Evolutionary conservation across 73 alveolate species (phyloP).

Genomic region (Paramecium primaurelia): DNA sequence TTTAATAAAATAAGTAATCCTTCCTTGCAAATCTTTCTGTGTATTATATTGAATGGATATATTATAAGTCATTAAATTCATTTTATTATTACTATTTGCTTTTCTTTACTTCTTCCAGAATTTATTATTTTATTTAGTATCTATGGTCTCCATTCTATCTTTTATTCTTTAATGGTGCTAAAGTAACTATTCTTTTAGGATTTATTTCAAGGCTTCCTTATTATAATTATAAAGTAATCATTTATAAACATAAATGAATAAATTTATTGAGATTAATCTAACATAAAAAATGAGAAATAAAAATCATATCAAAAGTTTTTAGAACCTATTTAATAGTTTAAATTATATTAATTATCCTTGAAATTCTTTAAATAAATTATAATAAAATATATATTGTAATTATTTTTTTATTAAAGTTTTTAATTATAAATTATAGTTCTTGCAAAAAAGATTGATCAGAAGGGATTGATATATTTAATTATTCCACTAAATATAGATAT

Average conservation of each 20-base stretch:
- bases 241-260: neutral
- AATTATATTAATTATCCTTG: too few relatives aligned
- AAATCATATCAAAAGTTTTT: too few relatives aligned
- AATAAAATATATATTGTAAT: too few relatives aligned
- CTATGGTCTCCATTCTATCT: neutral
- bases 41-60: neutral
- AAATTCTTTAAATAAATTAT: too few relatives aligned
- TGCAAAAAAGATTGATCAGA: too few relatives aligned
- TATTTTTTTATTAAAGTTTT: too few relatives aligned
- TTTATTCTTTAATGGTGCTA: neutral
- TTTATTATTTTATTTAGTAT: neutral
- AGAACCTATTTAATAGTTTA: too few relatives aligned
- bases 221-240: neutral
- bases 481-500: too few relatives aligned
- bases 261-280: neutral
- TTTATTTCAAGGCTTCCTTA: neutral
- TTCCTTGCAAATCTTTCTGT: neutral
- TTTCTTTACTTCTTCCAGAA: neutral
- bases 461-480: too few relatives aligned
- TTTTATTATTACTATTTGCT: neutral
- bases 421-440: too few relatives aligned
- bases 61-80: neutral
- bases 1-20: neutral
- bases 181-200: neutral
- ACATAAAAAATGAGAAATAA: too few relatives aligned